phyloP scores from a whole-genome alignment of 345 rosid genomes.

The Excoecaria agallocha region DNA sequence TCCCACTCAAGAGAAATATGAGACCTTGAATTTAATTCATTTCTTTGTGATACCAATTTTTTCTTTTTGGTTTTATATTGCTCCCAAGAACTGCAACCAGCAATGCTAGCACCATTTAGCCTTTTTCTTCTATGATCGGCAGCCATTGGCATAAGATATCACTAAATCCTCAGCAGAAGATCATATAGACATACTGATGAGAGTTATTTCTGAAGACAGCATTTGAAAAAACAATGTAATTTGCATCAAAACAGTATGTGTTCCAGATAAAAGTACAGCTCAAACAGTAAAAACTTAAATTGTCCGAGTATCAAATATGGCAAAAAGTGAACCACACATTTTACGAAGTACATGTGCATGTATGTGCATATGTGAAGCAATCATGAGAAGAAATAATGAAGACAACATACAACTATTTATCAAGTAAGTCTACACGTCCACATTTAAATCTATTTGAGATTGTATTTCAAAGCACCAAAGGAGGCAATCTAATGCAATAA shows the following conservation, averaged over 20 bases:
- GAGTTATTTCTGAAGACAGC: conserved; percentile 18
- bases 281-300: neutral
- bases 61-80: conserved; percentile 66
- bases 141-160: conserved; percentile 51
- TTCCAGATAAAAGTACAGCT: neutral
- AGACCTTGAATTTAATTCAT: conserved; percentile 49
- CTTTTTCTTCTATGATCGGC: conserved; percentile 84
- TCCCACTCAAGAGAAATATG: conserved; percentile 91
- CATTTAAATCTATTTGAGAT: neutral
- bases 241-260: neutral
- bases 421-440: neutral
- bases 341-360: neutral
- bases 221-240: conserved; percentile 2
- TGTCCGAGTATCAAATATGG: neutral
- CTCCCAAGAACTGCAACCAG: conserved; percentile 51
- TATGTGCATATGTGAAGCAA: neutral
- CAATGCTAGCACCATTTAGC: conserved; percentile 55
- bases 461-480: neutral
- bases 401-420: neutral
- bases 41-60: conserved; percentile 42
- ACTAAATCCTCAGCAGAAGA: conserved; percentile 23
- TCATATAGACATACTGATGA: conserved; percentile 10
- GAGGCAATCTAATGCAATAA: neutral
- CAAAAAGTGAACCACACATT: neutral
- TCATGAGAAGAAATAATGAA: neutral